Base-by-base conservation (phyloP, 2,329 filamentous ascomycete species). In the Onygenales sp. region DNA sequence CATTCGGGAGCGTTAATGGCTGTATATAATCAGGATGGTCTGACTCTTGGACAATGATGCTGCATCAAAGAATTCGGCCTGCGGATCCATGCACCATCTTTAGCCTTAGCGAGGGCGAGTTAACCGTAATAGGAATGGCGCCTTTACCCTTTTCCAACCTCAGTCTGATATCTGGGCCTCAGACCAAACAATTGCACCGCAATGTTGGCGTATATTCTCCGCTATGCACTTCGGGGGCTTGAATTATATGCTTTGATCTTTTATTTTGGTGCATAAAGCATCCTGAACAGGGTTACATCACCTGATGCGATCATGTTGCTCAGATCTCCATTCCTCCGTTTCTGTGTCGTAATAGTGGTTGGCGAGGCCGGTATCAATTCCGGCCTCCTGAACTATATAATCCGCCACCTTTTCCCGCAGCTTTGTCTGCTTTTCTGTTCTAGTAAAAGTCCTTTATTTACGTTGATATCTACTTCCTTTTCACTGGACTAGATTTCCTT, bases 331-430 rank as follows among this genome's bases (percentile, higher is more conserved):
- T 35, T 41, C 35, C 41, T 13, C 47, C 43, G 55, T 61, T 59
- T 64, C 62, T 63, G 54, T 69, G 68, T 64, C 62, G 68, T 70
- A 69, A 69, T 71, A 61, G 59, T 60, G 61, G 57, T 58, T 59
- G 58, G 60, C 13, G 68, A 72, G 70, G 70, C 70, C 70, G 70
- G 70, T 69, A 73, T 72, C 68, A 63, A 70, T 72, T 68, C 71
- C 71, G 70, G 70, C 70, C 70, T 71, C 69, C 48, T 61, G 58
- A 58, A 58, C 63, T 71, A 63, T 72, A 72, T 72, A 73, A 72
- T 64, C 68, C 33, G 53, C 41, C 47, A 51, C 21, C 39, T 31
- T 45, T 45, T 46, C 43, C 51, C 35, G 7, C 36, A 7, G 33
- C 42, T 51, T 49, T 13, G 2, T 17, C 21, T 42, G 47, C 21